phyloP scores from a whole-genome alignment of 352 stramenopile genomes.

The Pythium aristosporum region DNA sequence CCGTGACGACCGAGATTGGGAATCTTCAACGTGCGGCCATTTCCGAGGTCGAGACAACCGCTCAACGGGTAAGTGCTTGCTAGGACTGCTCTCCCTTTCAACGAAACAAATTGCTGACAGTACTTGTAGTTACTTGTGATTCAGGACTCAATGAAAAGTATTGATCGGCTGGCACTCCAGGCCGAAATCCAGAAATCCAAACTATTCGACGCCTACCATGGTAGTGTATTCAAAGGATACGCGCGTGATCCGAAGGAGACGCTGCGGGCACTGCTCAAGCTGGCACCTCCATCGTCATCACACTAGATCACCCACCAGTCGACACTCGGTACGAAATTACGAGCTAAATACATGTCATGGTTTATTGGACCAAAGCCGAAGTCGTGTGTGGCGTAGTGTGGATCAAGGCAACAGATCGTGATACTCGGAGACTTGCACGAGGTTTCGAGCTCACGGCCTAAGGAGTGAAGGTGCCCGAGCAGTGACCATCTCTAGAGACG shows the following conservation, averaged over 20 bases:
- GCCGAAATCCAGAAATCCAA: conserved; percentile 66
- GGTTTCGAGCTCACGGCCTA: too few relatives aligned
- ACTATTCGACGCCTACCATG: conserved; percentile 73
- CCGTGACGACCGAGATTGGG: conserved; percentile 45
- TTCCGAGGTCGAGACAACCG: conserved; percentile 16
- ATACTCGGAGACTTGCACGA: too few relatives aligned
- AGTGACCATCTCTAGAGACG: too few relatives aligned
- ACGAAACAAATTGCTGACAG: neutral
- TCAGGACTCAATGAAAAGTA: conserved; percentile 60
- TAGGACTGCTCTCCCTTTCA: neutral
- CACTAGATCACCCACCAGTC: neutral
- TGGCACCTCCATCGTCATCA: neutral
- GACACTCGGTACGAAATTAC: conserved; percentile 2
- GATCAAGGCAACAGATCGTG: too few relatives aligned
- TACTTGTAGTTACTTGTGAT: conserved; percentile 48
- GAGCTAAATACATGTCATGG: neutral
- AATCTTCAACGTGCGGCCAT: conserved; percentile 48
- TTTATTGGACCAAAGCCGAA: neutral
- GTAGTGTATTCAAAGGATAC: conserved; percentile 79
- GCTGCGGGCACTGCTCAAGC: conserved; percentile 52
- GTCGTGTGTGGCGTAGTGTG: too few relatives aligned
- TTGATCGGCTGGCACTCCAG: conserved; percentile 65
- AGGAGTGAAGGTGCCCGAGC: too few relatives aligned
- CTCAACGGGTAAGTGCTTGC: conserved; percentile 12
- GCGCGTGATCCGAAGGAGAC: conserved; percentile 66